Evolutionary conservation across 1,139 yeast genomes (phyloP).

Genomic region (Suhomyces guaymorum): DNA sequence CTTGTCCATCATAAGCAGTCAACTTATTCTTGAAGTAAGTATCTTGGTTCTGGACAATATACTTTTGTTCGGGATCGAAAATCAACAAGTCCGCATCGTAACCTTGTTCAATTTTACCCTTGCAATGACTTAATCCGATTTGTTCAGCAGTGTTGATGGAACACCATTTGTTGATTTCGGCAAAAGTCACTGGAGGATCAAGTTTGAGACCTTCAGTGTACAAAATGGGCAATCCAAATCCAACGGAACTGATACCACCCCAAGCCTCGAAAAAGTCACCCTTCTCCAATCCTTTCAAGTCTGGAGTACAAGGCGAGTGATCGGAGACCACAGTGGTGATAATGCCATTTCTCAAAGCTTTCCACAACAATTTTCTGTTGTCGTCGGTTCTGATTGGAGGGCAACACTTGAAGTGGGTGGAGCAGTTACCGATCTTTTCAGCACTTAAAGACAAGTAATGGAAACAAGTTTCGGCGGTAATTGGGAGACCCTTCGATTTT

Average conservation of each 20-base stretch:
- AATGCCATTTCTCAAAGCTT: conserved; percentile 61
- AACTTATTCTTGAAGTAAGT: conserved; percentile 80
- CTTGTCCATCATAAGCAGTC: conserved; percentile 79
- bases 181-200: conserved; percentile 52
- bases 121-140: conserved; percentile 70
- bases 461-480: conserved; percentile 90
- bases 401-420: conserved; percentile 88
- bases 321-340: conserved; percentile 91
- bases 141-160: conserved; percentile 81
- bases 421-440: conserved; percentile 70
- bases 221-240: conserved; percentile 80
- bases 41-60: conserved; percentile 57
- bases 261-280: conserved; percentile 93
- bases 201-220: conserved; percentile 70
- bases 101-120: conserved; percentile 73
- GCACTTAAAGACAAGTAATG: conserved; percentile 81
- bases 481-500: conserved; percentile 53
- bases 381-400: conserved; percentile 84
- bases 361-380: conserved; percentile 75
- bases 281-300: conserved; percentile 71
- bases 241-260: conserved; percentile 97
- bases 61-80: conserved; percentile 64
- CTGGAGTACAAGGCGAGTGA: conserved; percentile 95
- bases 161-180: conserved; percentile 76
- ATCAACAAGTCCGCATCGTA: conserved; percentile 85